Base-by-base conservation (phyloP, 2,329 filamentous ascomycete genomes). In the Hypoxylon sp. region DNA sequence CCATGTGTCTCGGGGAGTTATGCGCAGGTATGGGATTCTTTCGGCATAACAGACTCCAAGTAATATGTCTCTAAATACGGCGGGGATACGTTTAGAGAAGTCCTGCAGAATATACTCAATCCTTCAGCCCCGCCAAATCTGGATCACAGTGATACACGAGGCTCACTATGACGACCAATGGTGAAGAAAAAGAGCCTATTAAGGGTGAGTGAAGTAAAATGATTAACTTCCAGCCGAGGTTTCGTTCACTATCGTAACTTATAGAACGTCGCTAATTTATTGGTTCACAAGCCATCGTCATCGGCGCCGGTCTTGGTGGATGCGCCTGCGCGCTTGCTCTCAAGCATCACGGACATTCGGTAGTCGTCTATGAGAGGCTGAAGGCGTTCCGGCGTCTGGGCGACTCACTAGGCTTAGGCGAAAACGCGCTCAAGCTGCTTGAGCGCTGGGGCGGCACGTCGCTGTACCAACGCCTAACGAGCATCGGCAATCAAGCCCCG, bases 261-360 rank as follows among this genome's bases (percentile, higher is more conserved):
- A 21, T 44, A 31, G 13, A 29, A 24, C 1, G n/a, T 51, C 24
- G 29, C 58, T 67, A 54, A 27, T 27, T 8, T 46, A 31, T n/a
- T 17, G 15, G 15, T 21, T 27, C 13, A n/a, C 19, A 70, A 84
- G 84, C 82, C 35, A 82, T 85, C 29, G 78, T 85, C 21, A 81
- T 86, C n/a, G 84, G 83, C 17, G 83, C 83, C 17, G 83, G 83
- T 10, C 80, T 86, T 1, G 83, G 83, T 6, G 84, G 83, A 11
- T 85, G 83, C 69, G 83, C 83, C 1, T 79, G 81, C 4, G 83
- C 83, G n/a, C 77, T 85, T 24, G 83, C 83, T 2, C 79, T 85
- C 54, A 80, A 84, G 64, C 79, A 83, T 65, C 82, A 84, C 67
- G 82, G 83, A 29, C 81, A 82, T 73, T 68, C 77, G 3, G 81